Base-by-base conservation (phyloP, 2,329 filamentous ascomycete species). In the Fusarium marasasianum region DNA sequence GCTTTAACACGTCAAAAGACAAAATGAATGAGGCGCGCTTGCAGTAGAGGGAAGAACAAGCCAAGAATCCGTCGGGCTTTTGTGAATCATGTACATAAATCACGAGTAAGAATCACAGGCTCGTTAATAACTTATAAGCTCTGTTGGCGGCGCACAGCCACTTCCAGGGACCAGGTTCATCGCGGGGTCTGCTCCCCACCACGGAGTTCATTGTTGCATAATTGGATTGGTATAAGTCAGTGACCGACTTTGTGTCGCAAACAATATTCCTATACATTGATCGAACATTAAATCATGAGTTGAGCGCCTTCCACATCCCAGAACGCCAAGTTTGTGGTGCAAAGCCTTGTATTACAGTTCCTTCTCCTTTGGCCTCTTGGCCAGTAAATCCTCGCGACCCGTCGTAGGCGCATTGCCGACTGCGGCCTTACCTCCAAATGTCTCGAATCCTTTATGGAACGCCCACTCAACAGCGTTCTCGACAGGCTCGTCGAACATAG, bases 381-480 rank as follows among this genome's bases (percentile, higher is more conserved):
- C 78, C 31, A 85, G 76, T 48, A 83, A 60, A n/a, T 83, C 78
- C 57, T 85, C 83, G n/a, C 83, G 84, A 29, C 90, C 90, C 7
- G 84, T 90, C 13, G 82, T 71, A 3, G 89, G 89, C 24, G 88
- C 81, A 63, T 88, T 79, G 17, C 89, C 90, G 7, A 92, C 89
- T 35, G 86, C 88, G 3, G 82, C 75, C 41, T 86, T 82, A 2
- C 90, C 95, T 8, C 94, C 95, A 65, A 94, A 88, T 2, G 89
- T 81, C 79, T 91, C 89, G 80, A 98, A 96, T 0, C 89, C 93
- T 77, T 91, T 93, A 78, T 97, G 93, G 85, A 98, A 98, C 6
- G 89, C 82, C 92, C 92, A 98, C 80, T 98, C 95, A 1, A 98
- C 94, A 1, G 93, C 94, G 72, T 94, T 89, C 84, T 98, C 96